Evolutionary conservation across 1,284 basidiomycete species (phyloP).

Genomic region (Cystobasidium pallidum): DNA sequence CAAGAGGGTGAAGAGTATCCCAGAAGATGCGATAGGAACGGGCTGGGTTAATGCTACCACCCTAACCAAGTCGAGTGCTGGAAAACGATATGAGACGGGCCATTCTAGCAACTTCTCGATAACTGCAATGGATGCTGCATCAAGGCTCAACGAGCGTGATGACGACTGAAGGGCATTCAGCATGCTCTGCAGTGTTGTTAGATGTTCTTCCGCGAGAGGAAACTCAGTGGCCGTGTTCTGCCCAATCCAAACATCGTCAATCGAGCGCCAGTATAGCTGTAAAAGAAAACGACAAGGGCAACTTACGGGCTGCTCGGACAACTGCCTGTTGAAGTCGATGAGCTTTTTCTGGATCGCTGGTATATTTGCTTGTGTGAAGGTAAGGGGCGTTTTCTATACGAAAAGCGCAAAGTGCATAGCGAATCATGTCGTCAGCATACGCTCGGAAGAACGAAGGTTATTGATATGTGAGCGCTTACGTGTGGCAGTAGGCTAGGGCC

Average conservation of each 20-base stretch:
- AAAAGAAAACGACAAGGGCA: too few relatives aligned
- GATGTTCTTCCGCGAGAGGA: conserved; percentile 72
- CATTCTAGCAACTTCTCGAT: conserved; percentile 68
- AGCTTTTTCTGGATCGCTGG: conserved; percentile 81
- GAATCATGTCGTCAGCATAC: too few relatives aligned
- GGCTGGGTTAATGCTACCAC: conserved; percentile 72
- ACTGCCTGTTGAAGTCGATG: conserved; percentile 73
- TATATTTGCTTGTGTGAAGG: conserved; percentile 88
- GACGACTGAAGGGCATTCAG: conserved; percentile 65
- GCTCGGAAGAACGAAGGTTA: neutral
- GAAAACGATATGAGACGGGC: conserved; percentile 79
- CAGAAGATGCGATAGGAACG: conserved; percentile 58
- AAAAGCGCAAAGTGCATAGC: too few relatives aligned
- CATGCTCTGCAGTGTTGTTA: conserved; percentile 66
- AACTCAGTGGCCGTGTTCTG: conserved; percentile 67
- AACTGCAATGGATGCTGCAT: conserved; percentile 16
- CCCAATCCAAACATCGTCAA: conserved; percentile 22
- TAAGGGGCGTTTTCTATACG: conserved; percentile 61
- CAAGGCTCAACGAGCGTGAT: conserved; percentile 32
- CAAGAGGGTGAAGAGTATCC: conserved; percentile 48
- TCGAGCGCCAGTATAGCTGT: too few relatives aligned
- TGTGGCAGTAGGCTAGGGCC: conserved; percentile 6
- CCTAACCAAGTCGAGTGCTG: conserved; percentile 86
- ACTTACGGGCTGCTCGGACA: conserved; percentile 59
- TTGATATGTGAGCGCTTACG: neutral